Evolutionary conservation across 225 moss, liverwort and hornwort species (phyloP), one percentile per base, ranked within the genome.

Genomic region (Sphagnum contortum): DNA sequence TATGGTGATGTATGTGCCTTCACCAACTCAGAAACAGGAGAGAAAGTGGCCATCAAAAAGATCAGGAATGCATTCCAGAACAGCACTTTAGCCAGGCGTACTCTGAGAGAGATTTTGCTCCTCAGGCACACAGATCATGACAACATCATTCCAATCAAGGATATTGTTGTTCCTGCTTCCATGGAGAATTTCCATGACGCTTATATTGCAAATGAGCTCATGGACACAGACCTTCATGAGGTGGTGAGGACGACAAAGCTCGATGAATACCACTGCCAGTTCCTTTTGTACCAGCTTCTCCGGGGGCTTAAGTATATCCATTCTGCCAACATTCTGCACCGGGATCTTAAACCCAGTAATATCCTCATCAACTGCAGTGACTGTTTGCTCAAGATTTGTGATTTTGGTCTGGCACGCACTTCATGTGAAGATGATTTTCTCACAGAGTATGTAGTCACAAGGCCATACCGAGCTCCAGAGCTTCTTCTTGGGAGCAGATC

Each of bases 321-420:
- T 47, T 85, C 88, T 6, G 88, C 85, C 45, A 88, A 88, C 45
- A 80, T 88, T 46, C 65, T 88, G 49, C 88, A 88, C 72, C 82
- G 88, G 1, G 88, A 88, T 45, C 60, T 88, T 0, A 88, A 88
- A 72, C 88, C 88, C 0, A 88, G 85, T 50, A 88, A 88, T 13
- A 72, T 88, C 6, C 79, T 88, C 9, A 82, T 88, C 61, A 88
- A 88, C 64, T 82, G 81, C 75, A 79, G 75, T 56, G 85, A 82
- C 53, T 88, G 88, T 67, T 47, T 82, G 2, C 78, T 88, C 44
- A 88, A 88, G 66, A 88, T 88, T 48, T 82, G 85, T 78, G 88
- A 88, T 68, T 88, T 88, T 69, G 88, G 88, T 66, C 65, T 88
- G 77, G 88, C 88, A 62, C 75, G 88, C 44, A 88, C 85, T 44